These are phyloP conservation scores for Auricularia cornea DNA, from an alignment of 768 basidiomycete species.

Conservation along the genomic window DNA sequence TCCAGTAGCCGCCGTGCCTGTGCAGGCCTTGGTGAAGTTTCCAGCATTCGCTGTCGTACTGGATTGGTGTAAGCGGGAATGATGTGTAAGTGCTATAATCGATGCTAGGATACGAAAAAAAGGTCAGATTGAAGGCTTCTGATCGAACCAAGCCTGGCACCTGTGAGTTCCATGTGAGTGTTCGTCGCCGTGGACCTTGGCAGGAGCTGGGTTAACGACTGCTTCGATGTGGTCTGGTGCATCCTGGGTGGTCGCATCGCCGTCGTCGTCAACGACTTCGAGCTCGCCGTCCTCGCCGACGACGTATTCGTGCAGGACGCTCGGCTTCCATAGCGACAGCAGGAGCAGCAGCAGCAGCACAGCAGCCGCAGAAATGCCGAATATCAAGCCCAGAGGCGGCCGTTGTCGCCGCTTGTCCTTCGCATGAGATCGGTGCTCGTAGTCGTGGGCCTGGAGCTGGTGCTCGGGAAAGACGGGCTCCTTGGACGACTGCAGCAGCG, in stretches of 20 bases:
- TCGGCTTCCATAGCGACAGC: conserved; percentile 43
- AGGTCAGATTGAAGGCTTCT: conserved; percentile 12
- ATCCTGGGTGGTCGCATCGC: background rate
- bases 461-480: background rate
- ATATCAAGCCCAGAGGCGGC: conserved; percentile 32
- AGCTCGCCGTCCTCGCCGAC: conserved; percentile 21
- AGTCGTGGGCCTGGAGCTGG: background rate
- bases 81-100: conserved; percentile 51
- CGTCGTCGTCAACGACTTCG: conserved; percentile 6
- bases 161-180: background rate
- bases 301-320: conserved; percentile 36
- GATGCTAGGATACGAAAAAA: conserved; percentile 25
- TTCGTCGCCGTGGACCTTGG: background rate
- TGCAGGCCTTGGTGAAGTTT: conserved; percentile 34
- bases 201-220: background rate
- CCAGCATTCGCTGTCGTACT: conserved; percentile 52
- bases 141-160: background rate
- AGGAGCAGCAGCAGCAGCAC: conserved; percentile 39
- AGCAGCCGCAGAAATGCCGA: conserved; percentile 37
- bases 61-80: conserved; percentile 47
- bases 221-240: background rate
- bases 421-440: background rate
- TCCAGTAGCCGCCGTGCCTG: conserved; percentile 33
- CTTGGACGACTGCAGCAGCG: conserved; percentile 38
- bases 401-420: conserved; percentile 16